A percentile compares a stretch with the other conserved stretches of the same genome.
These are phyloP conservation scores for Oryza officinalis DNA, from an alignment of 176 grass and related monocot genomes.

Conservation along the genomic window DNA sequence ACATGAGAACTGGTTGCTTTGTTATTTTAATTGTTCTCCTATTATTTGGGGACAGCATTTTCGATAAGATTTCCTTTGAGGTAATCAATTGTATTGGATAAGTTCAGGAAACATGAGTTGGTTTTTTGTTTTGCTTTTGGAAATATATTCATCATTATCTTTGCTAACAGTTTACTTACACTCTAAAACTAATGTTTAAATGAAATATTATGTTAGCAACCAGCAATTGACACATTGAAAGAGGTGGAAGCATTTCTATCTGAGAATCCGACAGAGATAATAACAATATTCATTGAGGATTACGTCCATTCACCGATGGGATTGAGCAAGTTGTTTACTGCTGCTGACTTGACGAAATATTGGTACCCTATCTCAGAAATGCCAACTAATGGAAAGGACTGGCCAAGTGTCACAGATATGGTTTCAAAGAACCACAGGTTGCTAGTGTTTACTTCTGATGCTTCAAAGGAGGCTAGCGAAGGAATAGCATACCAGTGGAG, in stretches of 20 bases:
- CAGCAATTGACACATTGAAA: constrained; percentile 81
- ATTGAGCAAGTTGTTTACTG: constrained; percentile 74
- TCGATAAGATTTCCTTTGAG: background rate
- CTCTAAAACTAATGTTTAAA: constrained; percentile 32
- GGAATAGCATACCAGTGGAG: constrained; percentile 94
- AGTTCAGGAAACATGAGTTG: background rate
- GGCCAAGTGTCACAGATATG: constrained; percentile 90
- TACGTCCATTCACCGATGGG: constrained; percentile 80
- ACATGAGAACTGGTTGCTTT: background rate
- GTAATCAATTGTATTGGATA: background rate
- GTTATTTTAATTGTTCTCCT: background rate
- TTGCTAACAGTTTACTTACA: background rate
- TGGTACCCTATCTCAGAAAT: constrained; percentile 87
- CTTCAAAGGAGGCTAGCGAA: constrained; percentile 86
- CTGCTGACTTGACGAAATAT: constrained; percentile 82
- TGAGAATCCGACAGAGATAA: constrained; percentile 84
- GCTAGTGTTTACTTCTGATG: constrained; percentile 87
- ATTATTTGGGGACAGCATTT: background rate
- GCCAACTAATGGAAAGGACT: constrained; percentile 78
- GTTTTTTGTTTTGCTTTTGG: background rate
- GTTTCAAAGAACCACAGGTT: constrained; percentile 72
- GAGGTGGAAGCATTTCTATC: constrained; percentile 93
- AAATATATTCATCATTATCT: background rate
- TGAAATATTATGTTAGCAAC: constrained; percentile 67
- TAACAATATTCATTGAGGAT: constrained; percentile 96